Base-by-base conservation (phyloP, 768 basidiomycete species). In the Lentinula detonsa region DNA sequence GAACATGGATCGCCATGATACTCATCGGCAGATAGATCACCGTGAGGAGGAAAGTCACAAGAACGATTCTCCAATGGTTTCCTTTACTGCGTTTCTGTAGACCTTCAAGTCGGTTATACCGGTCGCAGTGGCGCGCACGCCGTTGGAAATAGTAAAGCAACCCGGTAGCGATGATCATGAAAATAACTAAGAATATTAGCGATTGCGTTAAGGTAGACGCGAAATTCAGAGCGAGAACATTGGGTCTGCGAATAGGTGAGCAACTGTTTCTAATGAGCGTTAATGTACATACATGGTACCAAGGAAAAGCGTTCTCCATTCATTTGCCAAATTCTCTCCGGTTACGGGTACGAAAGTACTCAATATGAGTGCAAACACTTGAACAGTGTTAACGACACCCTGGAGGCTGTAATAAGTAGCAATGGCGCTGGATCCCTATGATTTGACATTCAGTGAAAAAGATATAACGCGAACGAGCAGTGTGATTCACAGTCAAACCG, bases 21-120 rank as follows among this genome's bases (percentile, higher is more conserved):
- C 87, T 88, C 53, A 93, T 76, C 3, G 90, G 91, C 28, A 93
- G 78, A 68, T 91, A 93, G 28, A 91, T 76, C 48, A 86, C 73
- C 8, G 86, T 86, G 46, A 90, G 73, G 21, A 87, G 66, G 67
- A 91, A 91, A 33, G 82, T 86, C 49, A 82, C 78, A 18, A 83
- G 66, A n/a, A 90, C 74, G 11, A 85, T 74, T 11, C 79, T 79
- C 78, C 85, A 83, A 60, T 77, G 77, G 10, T 68, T 74, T 43
- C 76, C 74, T 48, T 74, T 73, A 58, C 72, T 75, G 3, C 73
- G 71, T 61, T 71, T 70, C 67, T 85, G 85, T 1, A 87, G 71
- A 16, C 85, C 85, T 71, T 87, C 87, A 5, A 81, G 69, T 4
- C 73, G 68, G 57, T 74, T 73, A 63, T 83, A 79, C 9, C 78